Percentiles rank a stretch among this genome's conserved stretches.
These are phyloP conservation scores for Cinnamomum chago DNA, from an alignment of 164 flowering plant genomes.

Conservation along the genomic window DNA sequence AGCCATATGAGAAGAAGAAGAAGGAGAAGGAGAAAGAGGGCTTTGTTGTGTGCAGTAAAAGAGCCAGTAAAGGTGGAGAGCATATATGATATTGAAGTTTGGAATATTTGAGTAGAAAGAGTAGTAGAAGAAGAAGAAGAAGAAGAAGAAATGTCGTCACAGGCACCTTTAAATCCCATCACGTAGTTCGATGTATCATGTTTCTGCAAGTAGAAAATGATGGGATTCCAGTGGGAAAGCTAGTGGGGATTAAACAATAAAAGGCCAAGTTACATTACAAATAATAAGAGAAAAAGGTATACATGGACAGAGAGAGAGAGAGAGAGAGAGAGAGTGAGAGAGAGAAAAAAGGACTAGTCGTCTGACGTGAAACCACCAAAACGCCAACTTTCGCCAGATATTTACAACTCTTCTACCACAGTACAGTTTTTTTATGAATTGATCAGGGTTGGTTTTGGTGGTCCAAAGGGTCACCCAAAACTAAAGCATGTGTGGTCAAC, in stretches of 20 bases:
- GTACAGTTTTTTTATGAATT: neutral
- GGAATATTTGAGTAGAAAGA: slow-evolving; percentile 33
- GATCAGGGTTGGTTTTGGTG: neutral
- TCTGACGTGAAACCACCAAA: neutral
- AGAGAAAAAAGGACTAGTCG: neutral
- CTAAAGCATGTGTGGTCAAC: neutral
- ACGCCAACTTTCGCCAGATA: neutral
- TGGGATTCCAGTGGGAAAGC: slow-evolving; percentile 36
- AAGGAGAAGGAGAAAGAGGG: slow-evolving; percentile 1
- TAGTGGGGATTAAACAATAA: slow-evolving; percentile 37
- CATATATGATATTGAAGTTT: slow-evolving; percentile 32
- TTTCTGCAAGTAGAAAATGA: slow-evolving; percentile 37
- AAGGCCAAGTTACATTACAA: neutral
- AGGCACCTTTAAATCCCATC: slow-evolving; percentile 66
- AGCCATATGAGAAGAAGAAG: slow-evolving; percentile 9
- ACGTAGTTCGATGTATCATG: slow-evolving; percentile 56
- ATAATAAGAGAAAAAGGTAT: no score
- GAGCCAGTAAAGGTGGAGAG: slow-evolving; percentile 26
- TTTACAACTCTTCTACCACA: neutral
- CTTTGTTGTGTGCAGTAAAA: neutral
- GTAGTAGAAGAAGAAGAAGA: slow-evolving; percentile 18
- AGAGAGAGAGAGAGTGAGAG: neutral
- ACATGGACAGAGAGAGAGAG: no score
- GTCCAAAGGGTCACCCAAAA: neutral
- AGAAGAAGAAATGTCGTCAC: slow-evolving; percentile 40